phyloP scores from a whole-genome alignment of 306 rosid genomes.

The Sicyos baderoa region DNA sequence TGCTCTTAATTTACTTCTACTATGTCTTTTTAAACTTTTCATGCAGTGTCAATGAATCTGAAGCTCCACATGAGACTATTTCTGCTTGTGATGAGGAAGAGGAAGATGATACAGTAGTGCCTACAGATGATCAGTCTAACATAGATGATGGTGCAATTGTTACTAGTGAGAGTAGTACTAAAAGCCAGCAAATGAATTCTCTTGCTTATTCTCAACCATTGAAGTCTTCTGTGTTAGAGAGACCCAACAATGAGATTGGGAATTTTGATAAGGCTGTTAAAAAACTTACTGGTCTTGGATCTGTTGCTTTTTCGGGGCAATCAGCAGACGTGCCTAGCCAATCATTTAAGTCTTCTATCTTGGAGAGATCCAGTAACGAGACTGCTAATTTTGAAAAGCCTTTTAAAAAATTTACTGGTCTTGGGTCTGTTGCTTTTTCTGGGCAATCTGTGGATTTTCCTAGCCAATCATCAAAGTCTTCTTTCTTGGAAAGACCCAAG shows the following conservation, averaged over 20 bases:
- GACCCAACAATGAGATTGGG: neutral
- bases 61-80: constrained; percentile 32
- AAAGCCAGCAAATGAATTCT: constrained; percentile 30
- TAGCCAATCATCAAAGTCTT: constrained; percentile 22
- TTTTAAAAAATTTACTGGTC: neutral
- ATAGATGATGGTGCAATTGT: constrained; percentile 23
- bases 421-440: constrained; percentile 28
- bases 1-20: neutral
- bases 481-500: constrained; percentile 16
- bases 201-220: constrained; percentile 25
- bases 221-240: constrained; percentile 21
- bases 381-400: constrained; percentile 23
- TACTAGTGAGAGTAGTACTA: constrained; percentile 21
- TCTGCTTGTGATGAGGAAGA: constrained; percentile 38
- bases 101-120: constrained; percentile 27
- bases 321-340: constrained; percentile 30
- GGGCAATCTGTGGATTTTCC: constrained; percentile 26
- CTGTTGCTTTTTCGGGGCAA: constrained; percentile 21
- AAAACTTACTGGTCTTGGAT: constrained; percentile 6
- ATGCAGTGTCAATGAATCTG: constrained; percentile 39
- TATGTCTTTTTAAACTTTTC: constrained; percentile 16
- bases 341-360: constrained; percentile 10
- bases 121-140: constrained; percentile 27
- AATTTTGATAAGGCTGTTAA: constrained; percentile 27
- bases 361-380: constrained; percentile 6